These are phyloP conservation scores for Setaria viridis DNA, from an alignment of 202 grass and related monocot species.

Conservation along the genomic window DNA sequence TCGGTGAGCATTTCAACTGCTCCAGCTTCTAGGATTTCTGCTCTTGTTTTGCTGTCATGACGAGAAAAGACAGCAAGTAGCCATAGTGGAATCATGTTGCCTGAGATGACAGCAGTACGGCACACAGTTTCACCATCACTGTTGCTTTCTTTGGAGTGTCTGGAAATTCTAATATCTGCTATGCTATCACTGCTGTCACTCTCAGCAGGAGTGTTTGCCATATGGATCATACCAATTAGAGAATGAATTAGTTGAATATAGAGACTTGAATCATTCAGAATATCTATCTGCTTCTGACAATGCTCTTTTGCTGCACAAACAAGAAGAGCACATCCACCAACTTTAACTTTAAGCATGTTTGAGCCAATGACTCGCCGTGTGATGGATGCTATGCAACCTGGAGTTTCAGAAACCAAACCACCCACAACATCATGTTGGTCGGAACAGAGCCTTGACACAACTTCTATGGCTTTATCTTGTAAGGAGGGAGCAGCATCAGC, in stretches of 20 bases:
- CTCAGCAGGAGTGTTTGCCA: conserved; percentile 63
- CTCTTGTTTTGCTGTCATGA: conserved; percentile 72
- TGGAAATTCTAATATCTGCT: conserved; percentile 88
- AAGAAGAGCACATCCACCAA: conserved; percentile 91
- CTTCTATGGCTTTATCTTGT: conserved; percentile 99
- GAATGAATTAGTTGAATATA: conserved; percentile 82
- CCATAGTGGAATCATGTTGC: conserved; percentile 97
- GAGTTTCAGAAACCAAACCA: conserved; percentile 83
- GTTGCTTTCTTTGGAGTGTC: conserved; percentile 71
- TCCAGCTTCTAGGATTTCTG: conserved; percentile 85
- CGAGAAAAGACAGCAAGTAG: conserved; percentile 87
- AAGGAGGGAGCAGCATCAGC: conserved; percentile 83
- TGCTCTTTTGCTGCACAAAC: conserved; percentile 89
- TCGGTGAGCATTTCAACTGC: conserved; percentile 87
- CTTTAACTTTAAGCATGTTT: conserved; percentile 80
- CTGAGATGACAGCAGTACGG: conserved; percentile 77
- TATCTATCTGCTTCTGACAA: conserved; percentile 82
- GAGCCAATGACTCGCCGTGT: conserved; percentile 73
- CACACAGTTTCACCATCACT: conserved; percentile 63
- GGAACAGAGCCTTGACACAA: conserved; percentile 84
- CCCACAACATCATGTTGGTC: conserved; percentile 83
- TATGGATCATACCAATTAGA: conserved; percentile 91
- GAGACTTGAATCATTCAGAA: conserved; percentile 70
- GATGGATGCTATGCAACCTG: conserved; percentile 78
- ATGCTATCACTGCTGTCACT: conserved; percentile 67